Conservation (phyloP, 192 early-diverging fungal genomes). For the Backusella australiensis region DNA sequence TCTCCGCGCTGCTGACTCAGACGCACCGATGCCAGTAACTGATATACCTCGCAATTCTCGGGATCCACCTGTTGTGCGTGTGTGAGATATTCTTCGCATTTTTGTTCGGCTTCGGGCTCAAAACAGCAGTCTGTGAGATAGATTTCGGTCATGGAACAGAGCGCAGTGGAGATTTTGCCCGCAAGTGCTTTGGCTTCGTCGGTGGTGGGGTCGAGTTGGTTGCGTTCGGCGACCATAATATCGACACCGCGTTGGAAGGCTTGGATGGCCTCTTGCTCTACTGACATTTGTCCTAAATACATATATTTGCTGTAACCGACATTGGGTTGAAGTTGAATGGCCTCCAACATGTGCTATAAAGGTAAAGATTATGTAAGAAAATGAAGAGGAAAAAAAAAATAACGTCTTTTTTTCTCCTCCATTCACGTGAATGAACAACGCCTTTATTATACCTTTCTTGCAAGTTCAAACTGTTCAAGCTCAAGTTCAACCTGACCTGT, state of each 20-base stretch:
- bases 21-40: conserved; percentile 85
- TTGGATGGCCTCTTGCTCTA: conserved; percentile 62
- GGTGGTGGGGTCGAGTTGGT: conserved; percentile 35
- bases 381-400: background rate
- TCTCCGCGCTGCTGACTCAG: conserved; percentile 80
- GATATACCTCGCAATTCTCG: conserved; percentile 79
- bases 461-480: conserved; percentile 61
- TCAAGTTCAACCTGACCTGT: conserved; percentile 80
- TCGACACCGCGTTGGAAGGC: conserved; percentile 74
- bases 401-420: conserved; percentile 7
- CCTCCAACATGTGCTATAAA: conserved; percentile 59
- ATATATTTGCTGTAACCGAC: conserved; percentile 78
- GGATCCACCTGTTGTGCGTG: conserved; percentile 70
- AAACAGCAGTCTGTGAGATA: conserved; percentile 99
- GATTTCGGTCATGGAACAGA: conserved; percentile 95
- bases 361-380: background rate
- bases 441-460: conserved; percentile 47
- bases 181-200: conserved; percentile 45
- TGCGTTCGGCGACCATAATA: conserved; percentile 57
- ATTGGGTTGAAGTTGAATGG: conserved; percentile 66
- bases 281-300: conserved; percentile 79
- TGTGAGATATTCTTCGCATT: conserved; percentile 72
- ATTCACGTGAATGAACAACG: background rate
- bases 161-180: conserved; percentile 76
- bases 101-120: conserved; percentile 84